Base-by-base conservation (phyloP, 768 basidiomycete species). In the Antrodiella citrinella region DNA sequence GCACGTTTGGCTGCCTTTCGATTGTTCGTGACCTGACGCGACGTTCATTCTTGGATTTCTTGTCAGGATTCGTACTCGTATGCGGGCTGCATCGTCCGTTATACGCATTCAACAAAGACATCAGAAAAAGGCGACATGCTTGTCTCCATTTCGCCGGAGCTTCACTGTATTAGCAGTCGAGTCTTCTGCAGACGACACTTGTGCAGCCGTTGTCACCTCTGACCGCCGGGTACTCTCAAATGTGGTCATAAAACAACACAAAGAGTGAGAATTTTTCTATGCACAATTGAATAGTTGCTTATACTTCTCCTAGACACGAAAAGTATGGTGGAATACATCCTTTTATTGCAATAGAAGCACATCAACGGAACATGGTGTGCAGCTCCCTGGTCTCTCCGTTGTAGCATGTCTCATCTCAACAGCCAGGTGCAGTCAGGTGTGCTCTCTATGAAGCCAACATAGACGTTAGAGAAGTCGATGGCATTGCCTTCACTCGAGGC, bases 151-250 rank as follows among this genome's bases (percentile, higher is more conserved):
- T n/a, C n/a, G n/a, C n/a, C 53, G 56, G 20, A 42, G 13, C 2
- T 81, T 88, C 59, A 86, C 79, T 1, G 81, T 89, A 12, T 75
- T 90, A n/a, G n/a, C n/a, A 5, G 59, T 95, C 30, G 93, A 96
- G 66, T 84, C 85, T 1, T 93, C 91, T 11, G 91, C 92, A 12
- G 95, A 99, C 65, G 96, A 98, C 62, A 89, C 92, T 1, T 95
- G 92, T 58, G 91, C 84, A 13, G 86, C 94, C 0, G 73, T 98
- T 45, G 86, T 99, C 26, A 77, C 79, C 18, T 86, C 84, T 1
- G 69, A 77, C 5, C 76, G 80, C 18, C 60, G 72, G 60, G 73
- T 98, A 38, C 79, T 88, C 48, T 84, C 91, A 2, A 95, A 93
- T 63, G 78, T 97, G 3, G 84, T 98, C 53, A 69, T 90, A 35